Conservation (phyloP, 2,329 filamentous ascomycete genomes). For the Penicillium sp. region DNA sequence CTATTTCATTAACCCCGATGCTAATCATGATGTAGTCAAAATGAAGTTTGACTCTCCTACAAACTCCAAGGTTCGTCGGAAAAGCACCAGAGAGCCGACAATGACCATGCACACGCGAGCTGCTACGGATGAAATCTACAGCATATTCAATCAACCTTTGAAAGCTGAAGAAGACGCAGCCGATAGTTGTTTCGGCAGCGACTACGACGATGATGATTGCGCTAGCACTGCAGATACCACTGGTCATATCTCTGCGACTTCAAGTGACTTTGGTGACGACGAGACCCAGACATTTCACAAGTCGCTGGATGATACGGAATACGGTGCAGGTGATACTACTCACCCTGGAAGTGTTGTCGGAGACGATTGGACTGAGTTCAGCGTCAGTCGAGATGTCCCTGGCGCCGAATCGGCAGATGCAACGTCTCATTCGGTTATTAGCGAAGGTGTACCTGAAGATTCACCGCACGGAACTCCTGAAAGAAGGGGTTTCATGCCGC, state of each 20-base stretch:
- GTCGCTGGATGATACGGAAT: conserved; percentile 45
- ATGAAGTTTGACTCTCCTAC: conserved; percentile 89
- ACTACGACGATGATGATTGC: conserved; percentile 70
- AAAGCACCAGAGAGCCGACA: conserved; percentile 76
- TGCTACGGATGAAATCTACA: conserved; percentile 95
- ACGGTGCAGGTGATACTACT: conserved; percentile 38
- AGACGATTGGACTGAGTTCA: conserved; percentile 89
- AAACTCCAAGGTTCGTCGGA: conserved; percentile 78
- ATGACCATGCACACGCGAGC: conserved; percentile 97
- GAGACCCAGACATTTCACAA: conserved; percentile 42
- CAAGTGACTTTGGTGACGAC: conserved; percentile 66
- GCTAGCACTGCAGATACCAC: conserved; percentile 85
- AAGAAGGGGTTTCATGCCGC: conserved; percentile 49
- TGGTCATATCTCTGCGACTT: conserved; percentile 63
- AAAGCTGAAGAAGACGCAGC: conserved; percentile 51
- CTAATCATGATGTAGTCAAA: conserved; percentile 59
- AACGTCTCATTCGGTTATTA: conserved; percentile 20
- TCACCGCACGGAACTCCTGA: conserved; percentile 35
- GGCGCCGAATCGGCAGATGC: conserved; percentile 31
- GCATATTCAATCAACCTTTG: conserved; percentile 89
- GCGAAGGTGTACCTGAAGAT: conserved; percentile 33
- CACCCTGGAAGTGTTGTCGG: conserved; percentile 55
- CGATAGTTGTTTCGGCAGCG: conserved; percentile 65
- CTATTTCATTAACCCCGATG: conserved; percentile 28
- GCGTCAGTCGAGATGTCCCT: conserved; percentile 68